Percentiles rank a stretch among this genome's conserved stretches.
phyloP scores from a whole-genome alignment of 1,284 basidiomycete species.

The Microbotryum intermedium region DNA sequence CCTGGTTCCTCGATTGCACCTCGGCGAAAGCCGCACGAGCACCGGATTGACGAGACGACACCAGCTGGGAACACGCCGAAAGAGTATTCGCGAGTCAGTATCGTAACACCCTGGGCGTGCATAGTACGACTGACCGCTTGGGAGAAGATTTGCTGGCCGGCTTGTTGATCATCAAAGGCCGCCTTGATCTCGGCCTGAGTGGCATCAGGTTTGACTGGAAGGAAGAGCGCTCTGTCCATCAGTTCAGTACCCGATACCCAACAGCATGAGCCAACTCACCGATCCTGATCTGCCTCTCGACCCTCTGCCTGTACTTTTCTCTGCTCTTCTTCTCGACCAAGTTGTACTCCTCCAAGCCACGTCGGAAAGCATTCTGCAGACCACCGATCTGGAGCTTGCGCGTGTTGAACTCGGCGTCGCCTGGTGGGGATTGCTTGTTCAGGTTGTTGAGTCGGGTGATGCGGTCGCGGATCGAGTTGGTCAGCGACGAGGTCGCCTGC shows the following conservation, averaged over 20 bases:
- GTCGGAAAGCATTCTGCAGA: constrained; percentile 40
- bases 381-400: constrained; percentile 32
- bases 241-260: too few relatives aligned
- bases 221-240: not conserved
- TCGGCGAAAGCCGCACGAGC: constrained; percentile 76
- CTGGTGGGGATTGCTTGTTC: constrained; percentile 24
- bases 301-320: constrained; percentile 83
- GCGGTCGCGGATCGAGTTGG: constrained; percentile 32
- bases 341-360: constrained; percentile 54
- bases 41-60: constrained; percentile 72
- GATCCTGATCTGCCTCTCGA: constrained; percentile 96
- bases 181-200: constrained; percentile 68
- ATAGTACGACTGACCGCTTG: constrained; percentile 58
- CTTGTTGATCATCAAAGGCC: constrained; percentile 61
- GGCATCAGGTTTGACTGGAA: constrained; percentile 48
- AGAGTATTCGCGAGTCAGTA: not conserved
- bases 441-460: constrained; percentile 32
- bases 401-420: constrained; percentile 32
- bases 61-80: constrained; percentile 49
- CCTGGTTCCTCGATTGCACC: constrained; percentile 82
- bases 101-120: not conserved
- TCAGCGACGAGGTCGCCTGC: constrained; percentile 27
- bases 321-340: constrained; percentile 87
- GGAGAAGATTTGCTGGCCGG: constrained; percentile 68
- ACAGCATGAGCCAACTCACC: constrained; percentile 23